Base-by-base conservation (phyloP, 371 early-diverging fungal species). In the Rhizopus sp. region DNA sequence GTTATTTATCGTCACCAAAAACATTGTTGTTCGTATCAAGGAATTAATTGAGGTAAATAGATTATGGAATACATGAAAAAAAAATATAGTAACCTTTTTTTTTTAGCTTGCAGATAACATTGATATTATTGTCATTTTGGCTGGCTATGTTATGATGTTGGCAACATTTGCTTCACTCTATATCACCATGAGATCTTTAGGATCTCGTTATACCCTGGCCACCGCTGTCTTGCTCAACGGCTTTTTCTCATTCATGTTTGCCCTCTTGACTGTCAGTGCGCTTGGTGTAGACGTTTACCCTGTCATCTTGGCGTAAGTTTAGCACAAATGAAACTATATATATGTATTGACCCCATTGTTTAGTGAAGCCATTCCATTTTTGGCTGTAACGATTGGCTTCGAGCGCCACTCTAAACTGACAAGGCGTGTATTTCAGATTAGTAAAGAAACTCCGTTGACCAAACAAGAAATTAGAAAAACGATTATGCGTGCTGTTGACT, bases 321-420 rank as follows among this genome's bases (percentile, higher is more conserved):
- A 15, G 45, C 12, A 39, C 29, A 30, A 49, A 17, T 51, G 9
- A 12, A 1, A 0, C n/a, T 52, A 30, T 31, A 60, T n/a, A n/a
- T 23, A 29, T 50, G 23, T 17, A 50, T 17, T 40, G 48, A 53
- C 41, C 31, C 35, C 41, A 34, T 8, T 13, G 15, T 57, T 42
- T 56, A 82, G 89, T 54, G 94, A 96, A 69, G 93, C 93, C 15
- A 86, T 94, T 64, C 96, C 96, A 3, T 95, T 95, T 77, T 83
- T 96, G 49, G 88, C 92, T 40, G 89, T 93, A 52, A 93, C 93
- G n/a, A 87, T 95, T 40, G 95, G 95, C 0, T 95, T 95, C 60
- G 95, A 96, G 62, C 89, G 93, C 65, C 91, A 92, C 41, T 87
- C 86, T 70, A 80, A 81, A 16, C 81, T 96, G 59, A 89, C 93